Base-by-base conservation (phyloP, 1,284 basidiomycete genomes). In the Xanthoconium separans region DNA sequence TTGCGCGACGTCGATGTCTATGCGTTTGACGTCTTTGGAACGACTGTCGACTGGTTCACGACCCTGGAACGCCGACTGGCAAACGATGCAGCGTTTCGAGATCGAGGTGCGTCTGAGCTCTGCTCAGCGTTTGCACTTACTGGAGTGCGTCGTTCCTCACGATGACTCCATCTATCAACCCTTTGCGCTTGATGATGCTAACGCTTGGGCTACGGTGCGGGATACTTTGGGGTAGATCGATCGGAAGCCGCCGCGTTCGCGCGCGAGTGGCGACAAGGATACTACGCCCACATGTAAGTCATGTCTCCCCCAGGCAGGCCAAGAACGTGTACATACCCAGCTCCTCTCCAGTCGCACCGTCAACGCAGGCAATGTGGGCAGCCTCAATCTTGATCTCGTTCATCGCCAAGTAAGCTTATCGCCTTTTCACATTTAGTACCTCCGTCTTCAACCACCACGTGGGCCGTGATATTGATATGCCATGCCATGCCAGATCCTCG, bases 21-120 rank as follows among this genome's bases (percentile, higher is more conserved):
- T 40, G 52, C 85, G 4, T 87, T 87, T 59, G 85, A 88, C 55
- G 78, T 82, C 8, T 82, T 86, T 53, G 84, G 85, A 10, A 87
- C 84, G 1, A 77, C 80, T 4, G 81, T 84, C 13, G 80, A 86
- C 59, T 87, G 83, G 83, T 73, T 76, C 50, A 70, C 71, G 6
- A 77, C 78, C 24, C 75, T 86, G 15, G 69, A 71, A 5, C 64
- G 68, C 6, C 73, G 79, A 44, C 65, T 87, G 8, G 53, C 68
- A 43, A 63, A 54, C 62, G 68, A 60, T 55, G 65, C 15, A 15
- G 68, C 34, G 49, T 62, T 69, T n/a, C 20, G 44, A 6, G 34
- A 53, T n/a, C 48, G 9, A 54, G 60, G 67, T 70, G 6, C 15
- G 52, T 34, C 37, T n/a, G 18, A 12, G 11, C 15, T 15, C 9